Conservation (phyloP, 202 grass and related monocot species). For the Zoysia matrella region DNA sequence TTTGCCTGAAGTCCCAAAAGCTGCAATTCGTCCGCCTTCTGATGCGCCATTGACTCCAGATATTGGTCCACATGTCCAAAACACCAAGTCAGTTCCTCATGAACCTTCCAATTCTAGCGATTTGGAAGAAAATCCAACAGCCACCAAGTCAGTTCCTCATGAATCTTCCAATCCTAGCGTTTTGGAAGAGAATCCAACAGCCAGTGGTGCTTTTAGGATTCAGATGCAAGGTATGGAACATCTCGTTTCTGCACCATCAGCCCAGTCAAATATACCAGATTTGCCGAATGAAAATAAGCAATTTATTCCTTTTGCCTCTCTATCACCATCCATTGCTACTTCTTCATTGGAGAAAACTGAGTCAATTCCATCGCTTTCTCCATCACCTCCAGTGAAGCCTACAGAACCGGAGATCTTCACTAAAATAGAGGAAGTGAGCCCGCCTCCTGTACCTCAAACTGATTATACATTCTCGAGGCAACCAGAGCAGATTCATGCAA, state of each 20-base stretch:
- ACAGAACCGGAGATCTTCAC: conserved; percentile 42
- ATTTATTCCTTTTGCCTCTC: conserved; percentile 72
- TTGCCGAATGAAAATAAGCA: conserved; percentile 63
- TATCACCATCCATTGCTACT: conserved; percentile 45
- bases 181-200: conserved; percentile 59
- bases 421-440: conserved; percentile 40
- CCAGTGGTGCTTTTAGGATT: conserved; percentile 41
- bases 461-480: conserved; percentile 47
- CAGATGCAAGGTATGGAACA: conserved; percentile 46
- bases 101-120: conserved; percentile 12
- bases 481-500: conserved; percentile 28
- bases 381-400: conserved; percentile 50
- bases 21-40: conserved; percentile 56
- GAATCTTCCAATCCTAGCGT: too few relatives aligned
- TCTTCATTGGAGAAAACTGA: conserved; percentile 46
- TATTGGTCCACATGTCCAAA: conserved; percentile 31
- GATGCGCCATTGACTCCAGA: conserved; percentile 49
- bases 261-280: conserved; percentile 47
- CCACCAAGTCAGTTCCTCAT: too few relatives aligned
- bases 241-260: conserved; percentile 22
- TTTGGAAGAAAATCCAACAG: too few relatives aligned
- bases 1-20: conserved; percentile 93
- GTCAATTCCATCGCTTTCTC: conserved; percentile 32
- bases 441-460: conserved; percentile 34
- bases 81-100: conserved; percentile 3